A percentile compares a stretch with the other conserved stretches of the same genome.
Conservation (phyloP, 352 stramenopile species). For the Globisporangium lucens region DNA sequence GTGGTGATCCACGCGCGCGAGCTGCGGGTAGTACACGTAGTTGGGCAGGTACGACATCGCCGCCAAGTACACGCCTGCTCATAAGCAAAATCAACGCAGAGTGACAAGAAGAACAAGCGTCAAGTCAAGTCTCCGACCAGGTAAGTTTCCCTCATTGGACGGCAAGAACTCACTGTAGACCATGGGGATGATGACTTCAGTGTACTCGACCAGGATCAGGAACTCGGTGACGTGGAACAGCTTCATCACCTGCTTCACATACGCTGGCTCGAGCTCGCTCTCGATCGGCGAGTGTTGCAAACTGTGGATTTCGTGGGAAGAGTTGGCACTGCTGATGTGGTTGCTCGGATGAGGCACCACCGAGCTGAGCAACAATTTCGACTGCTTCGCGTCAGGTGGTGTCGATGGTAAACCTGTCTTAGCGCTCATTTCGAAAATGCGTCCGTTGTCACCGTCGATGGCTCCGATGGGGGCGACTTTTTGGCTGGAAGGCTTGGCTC, state of each 20-base stretch:
- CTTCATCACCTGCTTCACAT: slow-evolving; percentile 3
- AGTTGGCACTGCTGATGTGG: neutral
- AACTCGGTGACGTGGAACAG: slow-evolving; percentile 6
- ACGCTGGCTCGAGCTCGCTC: slow-evolving; percentile 2
- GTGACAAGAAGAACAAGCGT: neutral
- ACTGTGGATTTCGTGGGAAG: neutral
- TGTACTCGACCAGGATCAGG: slow-evolving; percentile 10
- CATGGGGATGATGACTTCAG: slow-evolving; percentile 7
- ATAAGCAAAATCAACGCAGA: neutral
- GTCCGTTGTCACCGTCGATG: neutral
- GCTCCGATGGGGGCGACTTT: neutral
- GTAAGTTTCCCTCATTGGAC: neutral
- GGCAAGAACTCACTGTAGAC: slow-evolving; percentile 9
- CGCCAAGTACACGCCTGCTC: neutral
- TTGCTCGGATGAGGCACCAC: neutral
- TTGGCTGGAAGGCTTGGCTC: neutral
- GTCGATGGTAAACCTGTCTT: neutral
- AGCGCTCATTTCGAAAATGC: neutral
- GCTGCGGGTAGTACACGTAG: slow-evolving; percentile 3
- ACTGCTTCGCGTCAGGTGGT: neutral
- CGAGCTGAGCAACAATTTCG: neutral
- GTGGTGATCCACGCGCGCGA: neutral
- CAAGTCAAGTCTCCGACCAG: neutral
- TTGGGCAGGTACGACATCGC: slow-evolving; percentile 8
- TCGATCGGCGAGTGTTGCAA: neutral